Evolutionary conservation across 164 flowering plant species (phyloP).

Genomic region (Liriodendron chinense): DNA sequence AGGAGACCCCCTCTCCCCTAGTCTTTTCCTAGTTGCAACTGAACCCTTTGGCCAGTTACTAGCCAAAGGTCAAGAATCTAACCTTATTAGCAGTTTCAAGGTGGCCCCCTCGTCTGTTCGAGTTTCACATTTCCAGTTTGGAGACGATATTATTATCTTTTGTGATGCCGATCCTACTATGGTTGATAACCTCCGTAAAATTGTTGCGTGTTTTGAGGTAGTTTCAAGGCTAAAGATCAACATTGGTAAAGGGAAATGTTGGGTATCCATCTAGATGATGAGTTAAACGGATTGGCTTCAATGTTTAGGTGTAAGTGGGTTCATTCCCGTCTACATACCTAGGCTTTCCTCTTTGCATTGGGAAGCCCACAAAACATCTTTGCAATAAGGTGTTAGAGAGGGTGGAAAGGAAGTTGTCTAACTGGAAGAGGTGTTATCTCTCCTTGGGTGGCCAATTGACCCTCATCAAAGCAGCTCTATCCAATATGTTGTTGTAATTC

Average conservation of each 20-base stretch:
- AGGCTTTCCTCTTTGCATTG: neutral
- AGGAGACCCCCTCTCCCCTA: neutral
- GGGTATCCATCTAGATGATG: neutral
- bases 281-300: neutral
- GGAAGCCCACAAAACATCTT: neutral
- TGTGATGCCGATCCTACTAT: neutral
- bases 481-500: neutral
- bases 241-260: neutral
- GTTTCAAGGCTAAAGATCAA: neutral
- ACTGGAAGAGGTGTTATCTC: neutral
- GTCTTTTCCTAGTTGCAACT: neutral
- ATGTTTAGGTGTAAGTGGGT: neutral
- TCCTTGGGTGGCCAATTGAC: neutral
- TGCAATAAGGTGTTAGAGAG: neutral
- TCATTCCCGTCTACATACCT: neutral
- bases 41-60: neutral
- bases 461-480: neutral
- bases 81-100: neutral
- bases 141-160: neutral
- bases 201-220: neutral
- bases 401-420: too few species aligned
- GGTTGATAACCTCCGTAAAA: neutral
- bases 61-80: neutral
- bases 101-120: neutral
- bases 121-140: neutral